These are phyloP conservation scores for Trichophaea hybrida DNA, from an alignment of 2,329 filamentous ascomycete species.

Conservation along the genomic window DNA sequence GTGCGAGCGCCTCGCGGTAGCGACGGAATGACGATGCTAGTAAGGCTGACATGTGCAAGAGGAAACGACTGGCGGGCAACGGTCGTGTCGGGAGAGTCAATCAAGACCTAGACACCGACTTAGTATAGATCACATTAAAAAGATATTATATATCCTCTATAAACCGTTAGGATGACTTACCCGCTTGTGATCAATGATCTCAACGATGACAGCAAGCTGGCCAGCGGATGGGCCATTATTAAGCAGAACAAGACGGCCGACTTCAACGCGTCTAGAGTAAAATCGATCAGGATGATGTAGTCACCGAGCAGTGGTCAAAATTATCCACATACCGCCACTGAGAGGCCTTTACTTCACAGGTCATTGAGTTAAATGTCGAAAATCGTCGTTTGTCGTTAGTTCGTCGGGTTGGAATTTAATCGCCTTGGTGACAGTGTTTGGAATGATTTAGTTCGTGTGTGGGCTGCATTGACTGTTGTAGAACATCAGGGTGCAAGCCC, in stretches of 20 bases:
- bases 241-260: constrained; percentile 92
- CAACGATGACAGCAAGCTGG: constrained; percentile 84
- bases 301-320: constrained; percentile 1
- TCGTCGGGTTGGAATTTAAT: constrained; percentile 6
- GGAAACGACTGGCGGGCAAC: constrained; percentile 77
- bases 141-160: neutral
- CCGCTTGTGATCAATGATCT: constrained; percentile 99
- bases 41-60: constrained; percentile 74
- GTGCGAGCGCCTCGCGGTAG: constrained; percentile 75
- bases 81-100: constrained; percentile 71
- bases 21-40: constrained; percentile 72
- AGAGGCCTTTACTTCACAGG: constrained; percentile 21
- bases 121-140: constrained; percentile 9
- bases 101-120: constrained; percentile 54
- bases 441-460: neutral
- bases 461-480: neutral
- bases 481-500: neutral
- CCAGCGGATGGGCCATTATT: constrained; percentile 66
- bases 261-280: constrained; percentile 89
- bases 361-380: constrained; percentile 19
- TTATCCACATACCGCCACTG: constrained; percentile 14
- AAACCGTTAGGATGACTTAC: constrained; percentile 48
- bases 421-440: neutral
- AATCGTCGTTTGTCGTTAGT: constrained; percentile 25
- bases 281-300: constrained; percentile 49